Percentiles rank a stretch among this genome's conserved stretches.
Evolutionary conservation across 306 rosid genomes (phyloP).

Genomic region (Trichosanthes truncata): DNA sequence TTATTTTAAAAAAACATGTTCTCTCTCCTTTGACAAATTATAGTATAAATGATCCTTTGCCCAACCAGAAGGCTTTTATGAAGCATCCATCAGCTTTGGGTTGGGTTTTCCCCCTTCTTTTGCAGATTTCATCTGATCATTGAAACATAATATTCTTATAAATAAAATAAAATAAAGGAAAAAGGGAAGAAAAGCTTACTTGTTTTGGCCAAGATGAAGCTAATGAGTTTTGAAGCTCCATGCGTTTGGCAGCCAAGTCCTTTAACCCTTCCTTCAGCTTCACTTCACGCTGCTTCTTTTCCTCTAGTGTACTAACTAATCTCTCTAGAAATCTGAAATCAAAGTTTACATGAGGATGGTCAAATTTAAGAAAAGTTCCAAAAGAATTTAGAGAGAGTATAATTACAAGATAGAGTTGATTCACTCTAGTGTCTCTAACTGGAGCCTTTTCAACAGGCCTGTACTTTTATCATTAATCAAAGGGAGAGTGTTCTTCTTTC

Average conservation of each 20-base stretch:
- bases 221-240: slow-evolving; percentile 87
- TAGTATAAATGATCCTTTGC: neutral
- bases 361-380: neutral
- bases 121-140: neutral
- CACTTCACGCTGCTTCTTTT: slow-evolving; percentile 81
- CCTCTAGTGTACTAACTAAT: slow-evolving; percentile 71
- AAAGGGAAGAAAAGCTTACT: slow-evolving; percentile 27
- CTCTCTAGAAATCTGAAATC: slow-evolving; percentile 77
- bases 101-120: neutral
- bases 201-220: slow-evolving; percentile 91
- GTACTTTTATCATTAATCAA: neutral
- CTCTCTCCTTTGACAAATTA: neutral
- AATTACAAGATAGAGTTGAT: neutral
- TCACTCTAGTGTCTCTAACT: neutral
- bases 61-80: neutral
- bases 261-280: slow-evolving; percentile 80
- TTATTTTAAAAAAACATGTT: neutral
- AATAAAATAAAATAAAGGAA: neutral
- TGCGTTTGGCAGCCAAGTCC: slow-evolving; percentile 67
- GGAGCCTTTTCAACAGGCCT: neutral
- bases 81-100: neutral
- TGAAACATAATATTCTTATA: neutral
- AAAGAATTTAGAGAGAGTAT: neutral
- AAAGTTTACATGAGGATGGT: slow-evolving; percentile 12
- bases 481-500: neutral